Conservation (phyloP, 2,329 filamentous ascomycete genomes). For the Aspergillus novoparasiticus region DNA sequence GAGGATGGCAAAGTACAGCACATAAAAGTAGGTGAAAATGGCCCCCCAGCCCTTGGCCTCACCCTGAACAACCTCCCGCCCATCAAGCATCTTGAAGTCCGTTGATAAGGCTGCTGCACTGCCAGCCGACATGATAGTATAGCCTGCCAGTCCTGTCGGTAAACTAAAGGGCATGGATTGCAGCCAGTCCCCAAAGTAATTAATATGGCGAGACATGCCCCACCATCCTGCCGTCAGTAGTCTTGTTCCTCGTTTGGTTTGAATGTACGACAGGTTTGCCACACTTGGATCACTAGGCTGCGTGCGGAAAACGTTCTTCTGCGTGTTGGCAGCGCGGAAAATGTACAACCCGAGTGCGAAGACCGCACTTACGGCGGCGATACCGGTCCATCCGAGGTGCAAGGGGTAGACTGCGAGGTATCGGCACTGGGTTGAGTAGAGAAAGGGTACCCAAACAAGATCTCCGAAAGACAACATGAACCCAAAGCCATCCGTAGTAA, state of each 20-base stretch:
- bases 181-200: slow-evolving; percentile 91
- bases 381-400: slow-evolving; percentile 67
- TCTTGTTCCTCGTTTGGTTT: slow-evolving; percentile 77
- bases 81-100: slow-evolving; percentile 56
- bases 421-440: slow-evolving; percentile 78
- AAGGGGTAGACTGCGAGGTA: slow-evolving; percentile 81
- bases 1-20: slow-evolving; percentile 83
- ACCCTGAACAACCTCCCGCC: slow-evolving; percentile 15
- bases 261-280: slow-evolving; percentile 77
- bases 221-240: slow-evolving; percentile 86
- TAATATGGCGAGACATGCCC: slow-evolving; percentile 86
- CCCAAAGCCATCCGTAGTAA: slow-evolving; percentile 86
- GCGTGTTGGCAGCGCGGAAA: slow-evolving; percentile 82
- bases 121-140: slow-evolving; percentile 57
- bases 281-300: slow-evolving; percentile 79
- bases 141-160: slow-evolving; percentile 80
- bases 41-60: slow-evolving; percentile 68
- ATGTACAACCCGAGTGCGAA: slow-evolving; percentile 75
- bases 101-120: slow-evolving; percentile 24
- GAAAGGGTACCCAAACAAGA: slow-evolving; percentile 85
- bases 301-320: slow-evolving; percentile 89
- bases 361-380: slow-evolving; percentile 65
- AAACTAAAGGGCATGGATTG: slow-evolving; percentile 86
- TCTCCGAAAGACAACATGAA: slow-evolving; percentile 92
- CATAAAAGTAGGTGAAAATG: slow-evolving; percentile 87